Evolutionary conservation across 352 stramenopile genomes (phyloP), one percentile per base, ranked within the genome.

Genomic region (Phytopythium ostracodes): DNA sequence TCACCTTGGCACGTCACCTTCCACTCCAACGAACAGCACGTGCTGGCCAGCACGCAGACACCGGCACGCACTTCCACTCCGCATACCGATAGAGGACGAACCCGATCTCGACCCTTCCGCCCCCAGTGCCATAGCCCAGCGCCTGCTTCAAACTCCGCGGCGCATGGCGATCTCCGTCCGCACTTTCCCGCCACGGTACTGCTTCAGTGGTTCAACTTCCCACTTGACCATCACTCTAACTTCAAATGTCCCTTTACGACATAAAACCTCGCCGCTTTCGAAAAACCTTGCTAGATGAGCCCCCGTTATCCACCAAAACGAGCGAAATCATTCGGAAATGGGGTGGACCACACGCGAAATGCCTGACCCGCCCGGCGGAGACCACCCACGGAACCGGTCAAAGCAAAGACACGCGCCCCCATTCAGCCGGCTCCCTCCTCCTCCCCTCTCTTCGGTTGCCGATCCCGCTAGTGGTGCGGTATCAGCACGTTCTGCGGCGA

Each of bases 371-470:
- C 42, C 42, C n/a, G n/a, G 33, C 33, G 15, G 18, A 14, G 43
- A 18, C 43, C 52, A 59, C 52, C 52, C 25, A 5, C 33, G n/a
- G 53, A 42, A 61, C 22, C 56, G n/a, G 25, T 40, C 40, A 60
- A 44, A 61, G 31, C 47, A 62, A 53, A 62, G 42, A 62, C 56
- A 53, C 56, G 56, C 56, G 42, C 40, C 44, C 33, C 27, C 42
- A 24, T 33, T 50, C 54, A 11, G n/a, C 18, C 44, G 12, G 29
- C 7, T 33, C 29, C 29, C 29, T 33, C 53, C 40, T 49, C 33
- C 33, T 38, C 33, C n/a, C n/a, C 33, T 38, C 33, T 14, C 33
- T 38, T 38, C 7, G 10, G 33, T 38, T 38, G 33, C 33, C 33
- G 33, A 38, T 38, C 33, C 33, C 33, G 33, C 33, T 2, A 1